Conservation (phyloP, 768 basidiomycete species). For the Trametes meyenii region DNA sequence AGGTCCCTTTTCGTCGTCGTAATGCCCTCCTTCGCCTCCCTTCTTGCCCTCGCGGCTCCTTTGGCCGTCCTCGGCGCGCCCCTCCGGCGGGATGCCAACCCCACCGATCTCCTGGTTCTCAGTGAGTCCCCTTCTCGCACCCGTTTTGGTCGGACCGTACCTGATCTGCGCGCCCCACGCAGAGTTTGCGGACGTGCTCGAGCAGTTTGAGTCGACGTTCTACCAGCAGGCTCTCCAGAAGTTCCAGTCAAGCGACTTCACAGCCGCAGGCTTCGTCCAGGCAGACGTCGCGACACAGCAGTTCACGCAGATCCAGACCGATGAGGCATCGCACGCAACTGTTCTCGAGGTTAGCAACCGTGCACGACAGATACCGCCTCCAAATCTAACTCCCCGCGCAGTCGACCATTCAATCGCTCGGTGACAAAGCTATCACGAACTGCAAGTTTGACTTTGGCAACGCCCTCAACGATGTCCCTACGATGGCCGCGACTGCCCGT, state of each 20-base stretch:
- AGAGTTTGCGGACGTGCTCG: constrained; percentile 80
- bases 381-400: too few species aligned
- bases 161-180: background rate
- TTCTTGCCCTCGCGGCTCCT: constrained; percentile 32
- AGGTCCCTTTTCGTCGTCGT: constrained; percentile 8
- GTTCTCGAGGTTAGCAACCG: constrained; percentile 42
- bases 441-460: constrained; percentile 73
- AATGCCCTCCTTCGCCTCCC: constrained; percentile 31
- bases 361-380: too few species aligned
- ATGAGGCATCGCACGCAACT: constrained; percentile 63
- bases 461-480: constrained; percentile 63
- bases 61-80: constrained; percentile 30
- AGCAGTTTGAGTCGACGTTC: constrained; percentile 71
- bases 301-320: constrained; percentile 57
- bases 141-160: background rate
- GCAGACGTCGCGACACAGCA: constrained; percentile 60
- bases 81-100: constrained; percentile 38
- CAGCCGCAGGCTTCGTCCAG: constrained; percentile 62
- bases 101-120: constrained; percentile 56
- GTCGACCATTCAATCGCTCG: constrained; percentile 55
- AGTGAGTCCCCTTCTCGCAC: constrained; percentile 45
- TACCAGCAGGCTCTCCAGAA: constrained; percentile 67
- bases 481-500: constrained; percentile 73
- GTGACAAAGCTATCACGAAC: constrained; percentile 51
- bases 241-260: constrained; percentile 68